Evolutionary conservation across 805 yeast species (phyloP).

Genomic region (Myxozyma geophila): DNA sequence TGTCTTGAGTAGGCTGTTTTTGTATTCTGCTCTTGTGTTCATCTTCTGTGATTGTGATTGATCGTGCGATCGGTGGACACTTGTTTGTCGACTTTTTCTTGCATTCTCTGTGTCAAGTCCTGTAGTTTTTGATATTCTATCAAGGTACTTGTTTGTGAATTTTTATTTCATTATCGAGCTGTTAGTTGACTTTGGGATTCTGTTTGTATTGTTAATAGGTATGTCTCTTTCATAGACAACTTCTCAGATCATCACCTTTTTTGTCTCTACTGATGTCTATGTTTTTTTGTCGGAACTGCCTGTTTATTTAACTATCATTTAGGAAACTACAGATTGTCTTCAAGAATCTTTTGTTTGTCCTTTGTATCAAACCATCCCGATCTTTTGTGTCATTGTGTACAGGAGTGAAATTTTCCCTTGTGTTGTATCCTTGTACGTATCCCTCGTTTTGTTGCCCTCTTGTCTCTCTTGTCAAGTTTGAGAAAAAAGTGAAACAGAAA

Average conservation of each 20-base stretch:
- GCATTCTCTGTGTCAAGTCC: no score
- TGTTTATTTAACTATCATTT: not conserved
- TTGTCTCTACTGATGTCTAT: no score
- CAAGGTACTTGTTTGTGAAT: no score
- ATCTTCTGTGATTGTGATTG: not conserved
- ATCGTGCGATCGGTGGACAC: not conserved
- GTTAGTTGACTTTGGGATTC: no score
- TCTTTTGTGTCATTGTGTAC: not conserved
- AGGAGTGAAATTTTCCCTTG: not conserved
- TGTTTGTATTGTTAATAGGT: no score
- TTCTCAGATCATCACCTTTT: no score
- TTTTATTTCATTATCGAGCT: no score
- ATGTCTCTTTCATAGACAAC: no score
- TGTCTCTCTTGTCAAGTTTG: not conserved
- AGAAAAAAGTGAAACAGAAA: no score
- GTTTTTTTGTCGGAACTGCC: no score
- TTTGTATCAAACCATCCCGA: not conserved
- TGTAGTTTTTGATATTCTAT: no score
- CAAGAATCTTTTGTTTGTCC: not conserved
- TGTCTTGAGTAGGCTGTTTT: not conserved
- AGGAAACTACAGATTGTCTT: not conserved
- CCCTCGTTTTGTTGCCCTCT: not conserved
- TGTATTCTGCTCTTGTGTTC: not conserved
- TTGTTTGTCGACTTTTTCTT: no score
- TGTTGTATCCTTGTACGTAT: conserved; percentile 10